Evolutionary conservation across 2,329 filamentous ascomycete genomes (phyloP).

Genomic region (Alternaria sp.): DNA sequence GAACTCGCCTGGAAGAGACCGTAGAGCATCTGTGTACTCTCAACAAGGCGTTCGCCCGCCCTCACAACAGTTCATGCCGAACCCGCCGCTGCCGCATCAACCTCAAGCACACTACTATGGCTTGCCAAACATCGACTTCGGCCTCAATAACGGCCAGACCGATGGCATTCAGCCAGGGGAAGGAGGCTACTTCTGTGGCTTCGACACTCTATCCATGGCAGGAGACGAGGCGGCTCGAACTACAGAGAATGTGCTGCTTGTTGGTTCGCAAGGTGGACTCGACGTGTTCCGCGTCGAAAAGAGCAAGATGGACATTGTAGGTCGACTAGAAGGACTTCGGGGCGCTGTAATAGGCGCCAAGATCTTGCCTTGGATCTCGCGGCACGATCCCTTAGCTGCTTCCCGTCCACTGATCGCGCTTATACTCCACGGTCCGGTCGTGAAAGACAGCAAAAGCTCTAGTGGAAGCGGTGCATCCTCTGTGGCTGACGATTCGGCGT

Average conservation of each 20-base stretch:
- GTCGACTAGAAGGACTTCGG: conserved; percentile 75
- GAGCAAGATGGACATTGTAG: conserved; percentile 72
- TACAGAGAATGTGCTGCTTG: conserved; percentile 70
- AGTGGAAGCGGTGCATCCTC: conserved; percentile 46
- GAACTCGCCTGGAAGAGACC: conserved; percentile 44
- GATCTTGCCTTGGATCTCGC: conserved; percentile 73
- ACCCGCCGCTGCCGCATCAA: conserved; percentile 75
- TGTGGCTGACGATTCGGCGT: conserved; percentile 45
- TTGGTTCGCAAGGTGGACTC: conserved; percentile 80
- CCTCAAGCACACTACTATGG: conserved; percentile 80
- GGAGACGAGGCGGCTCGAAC: conserved; percentile 52
- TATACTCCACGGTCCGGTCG: conserved; percentile 77
- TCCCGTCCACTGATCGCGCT: conserved; percentile 78
- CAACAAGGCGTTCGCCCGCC: conserved; percentile 51
- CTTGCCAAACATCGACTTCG: conserved; percentile 72
- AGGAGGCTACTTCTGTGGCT: conserved; percentile 78
- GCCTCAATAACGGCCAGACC: conserved; percentile 54
- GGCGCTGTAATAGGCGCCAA: conserved; percentile 84
- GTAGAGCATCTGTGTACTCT: conserved; percentile 62
- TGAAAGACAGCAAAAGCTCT: conserved; percentile 55
- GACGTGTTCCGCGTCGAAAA: conserved; percentile 77
- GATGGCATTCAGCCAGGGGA: conserved; percentile 67
- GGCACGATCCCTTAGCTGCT: conserved; percentile 59
- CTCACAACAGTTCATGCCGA: conserved; percentile 54
- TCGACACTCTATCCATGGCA: conserved; percentile 69